Evolutionary conservation across 169 alveolate genomes (phyloP).

Genomic region (Cyclospora cayetanensis): DNA sequence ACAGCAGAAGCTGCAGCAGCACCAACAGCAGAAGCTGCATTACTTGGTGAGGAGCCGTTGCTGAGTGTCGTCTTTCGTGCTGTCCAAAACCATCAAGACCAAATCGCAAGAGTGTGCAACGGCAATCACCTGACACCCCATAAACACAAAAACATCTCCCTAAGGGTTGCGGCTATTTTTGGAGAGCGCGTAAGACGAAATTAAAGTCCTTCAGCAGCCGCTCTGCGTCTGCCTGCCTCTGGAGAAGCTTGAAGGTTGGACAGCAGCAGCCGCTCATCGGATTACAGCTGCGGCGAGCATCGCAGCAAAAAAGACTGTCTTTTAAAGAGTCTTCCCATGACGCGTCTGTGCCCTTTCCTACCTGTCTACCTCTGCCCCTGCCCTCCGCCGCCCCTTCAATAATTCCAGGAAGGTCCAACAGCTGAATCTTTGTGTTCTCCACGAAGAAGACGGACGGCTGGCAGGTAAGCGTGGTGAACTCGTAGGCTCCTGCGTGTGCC

Average conservation of each 20-base stretch:
- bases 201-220: no score
- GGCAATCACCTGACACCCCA: conserved; percentile 92
- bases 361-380: conserved; percentile 97
- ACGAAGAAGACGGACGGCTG: conserved; percentile 71
- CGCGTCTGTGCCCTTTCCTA: conserved; percentile 58
- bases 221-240: no score
- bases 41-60: conserved; percentile 77
- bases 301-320: no score
- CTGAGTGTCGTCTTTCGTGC: conserved; percentile 94
- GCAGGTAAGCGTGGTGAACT: conserved; percentile 99
- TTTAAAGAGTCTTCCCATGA: no score
- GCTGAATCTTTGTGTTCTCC: conserved; percentile 93
- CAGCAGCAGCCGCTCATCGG: no score
- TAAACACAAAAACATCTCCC: neutral
- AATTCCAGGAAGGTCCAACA: conserved; percentile 96
- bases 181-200: no score
- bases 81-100: conserved; percentile 95
- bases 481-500: conserved; percentile 98
- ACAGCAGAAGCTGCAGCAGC: conserved; percentile 5
- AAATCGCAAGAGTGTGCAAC: conserved; percentile 97
- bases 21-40: neutral
- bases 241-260: no score
- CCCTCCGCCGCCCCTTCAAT: conserved; percentile 97
- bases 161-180: no score
- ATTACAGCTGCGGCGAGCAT: no score